phyloP scores from a whole-genome alignment of 192 early-diverging fungal species.

The Diversispora epigaea region DNA sequence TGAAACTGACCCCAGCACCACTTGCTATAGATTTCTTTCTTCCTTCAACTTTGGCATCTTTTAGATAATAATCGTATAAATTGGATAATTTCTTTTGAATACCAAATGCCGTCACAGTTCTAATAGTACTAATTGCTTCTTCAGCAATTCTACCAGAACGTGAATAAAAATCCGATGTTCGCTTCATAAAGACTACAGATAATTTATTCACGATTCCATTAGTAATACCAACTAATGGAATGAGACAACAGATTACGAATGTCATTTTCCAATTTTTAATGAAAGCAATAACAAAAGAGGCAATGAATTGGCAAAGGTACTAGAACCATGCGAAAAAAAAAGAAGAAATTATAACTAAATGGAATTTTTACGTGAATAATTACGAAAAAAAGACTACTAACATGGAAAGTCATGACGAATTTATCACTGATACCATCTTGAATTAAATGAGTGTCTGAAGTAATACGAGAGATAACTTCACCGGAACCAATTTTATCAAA shows the following conservation, averaged over 20 bases:
- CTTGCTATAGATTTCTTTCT: constrained; percentile 47
- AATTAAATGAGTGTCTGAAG: constrained; percentile 82
- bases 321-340: neutral
- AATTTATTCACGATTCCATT: constrained; percentile 62
- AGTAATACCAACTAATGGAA: constrained; percentile 70
- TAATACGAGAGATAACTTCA: constrained; percentile 80
- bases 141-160: constrained; percentile 68
- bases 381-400: neutral
- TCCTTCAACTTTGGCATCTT: constrained; percentile 42
- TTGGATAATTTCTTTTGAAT: constrained; percentile 51
- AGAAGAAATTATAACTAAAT: neutral
- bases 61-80: constrained; percentile 44
- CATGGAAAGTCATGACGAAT: constrained; percentile 60
- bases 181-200: constrained; percentile 41
- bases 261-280: constrained; percentile 60
- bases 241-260: constrained; percentile 60
- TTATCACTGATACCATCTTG: constrained; percentile 91
- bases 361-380: neutral
- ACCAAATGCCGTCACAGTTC: constrained; percentile 79
- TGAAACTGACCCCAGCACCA: constrained; percentile 40
- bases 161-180: constrained; percentile 66
- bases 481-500: constrained; percentile 80
- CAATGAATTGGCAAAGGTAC: constrained; percentile 56
- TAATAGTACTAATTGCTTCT: constrained; percentile 81
- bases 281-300: constrained; percentile 65